These are phyloP conservation scores for Coccomyxa sp. DNA, from an alignment of 139 green algal species.

Conservation along the genomic window DNA sequence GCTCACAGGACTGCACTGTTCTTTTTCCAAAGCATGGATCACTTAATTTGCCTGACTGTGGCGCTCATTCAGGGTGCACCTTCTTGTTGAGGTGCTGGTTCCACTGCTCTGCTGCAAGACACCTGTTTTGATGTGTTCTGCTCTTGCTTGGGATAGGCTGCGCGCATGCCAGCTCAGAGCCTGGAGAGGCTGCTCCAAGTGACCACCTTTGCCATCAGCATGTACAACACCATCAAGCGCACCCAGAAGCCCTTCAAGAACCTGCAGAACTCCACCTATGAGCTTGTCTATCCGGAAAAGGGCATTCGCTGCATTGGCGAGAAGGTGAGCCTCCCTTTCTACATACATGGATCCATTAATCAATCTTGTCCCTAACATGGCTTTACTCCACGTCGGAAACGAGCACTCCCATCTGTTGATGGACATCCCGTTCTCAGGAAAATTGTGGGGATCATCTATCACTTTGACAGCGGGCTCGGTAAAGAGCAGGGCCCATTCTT, in stretches of 20 bases:
- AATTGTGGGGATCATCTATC: no score
- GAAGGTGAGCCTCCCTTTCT: neutral
- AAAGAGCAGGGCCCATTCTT: no score
- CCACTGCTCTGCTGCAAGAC: no score
- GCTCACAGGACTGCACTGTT: no score
- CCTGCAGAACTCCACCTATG: constrained; percentile 1
- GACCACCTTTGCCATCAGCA: neutral
- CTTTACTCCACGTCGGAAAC: no score
- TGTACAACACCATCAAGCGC: neutral
- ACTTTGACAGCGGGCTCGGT: no score
- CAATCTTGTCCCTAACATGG: neutral
- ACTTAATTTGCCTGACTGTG: no score
- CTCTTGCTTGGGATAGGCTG: neutral
- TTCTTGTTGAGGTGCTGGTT: neutral
- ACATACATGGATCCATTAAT: neutral
- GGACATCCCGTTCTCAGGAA: no score
- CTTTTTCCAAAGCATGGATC: no score
- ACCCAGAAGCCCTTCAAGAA: constrained; percentile 2
- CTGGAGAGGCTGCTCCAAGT: neutral
- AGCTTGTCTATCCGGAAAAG: neutral
- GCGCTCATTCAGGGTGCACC: no score
- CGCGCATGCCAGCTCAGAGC: neutral
- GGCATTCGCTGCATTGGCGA: constrained; percentile 1
- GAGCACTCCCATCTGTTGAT: no score
- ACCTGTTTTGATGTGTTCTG: neutral